Base-by-base conservation (phyloP, 805 yeast species). In the Pichia cephalocereana region DNA sequence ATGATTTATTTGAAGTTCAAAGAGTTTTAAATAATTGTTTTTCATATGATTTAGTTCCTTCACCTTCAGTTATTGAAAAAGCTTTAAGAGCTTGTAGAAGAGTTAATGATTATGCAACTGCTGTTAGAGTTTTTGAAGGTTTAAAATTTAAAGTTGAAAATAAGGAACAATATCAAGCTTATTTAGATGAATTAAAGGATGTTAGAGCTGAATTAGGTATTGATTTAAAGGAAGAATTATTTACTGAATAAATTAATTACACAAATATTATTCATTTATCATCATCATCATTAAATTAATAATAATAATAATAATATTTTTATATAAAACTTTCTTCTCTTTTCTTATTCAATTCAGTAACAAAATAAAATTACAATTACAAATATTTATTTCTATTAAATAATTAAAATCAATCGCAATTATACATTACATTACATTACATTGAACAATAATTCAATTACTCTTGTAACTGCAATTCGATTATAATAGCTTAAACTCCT, bases 1-100 rank as follows among this genome's bases (percentile, higher is more conserved):
- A 86, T 69, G 95, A 85, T 67, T 72, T 85, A 50, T 85, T 85
- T 58, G 95, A 85, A 73, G 91, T 85, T 51, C 89, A 82, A 70
- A 87, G 99, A 77, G 90, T 93, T 53, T 80, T 93, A 67, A 93
- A 95, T 82, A 93, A 93, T 76, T 89, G 95, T 71, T 93, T 93
- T 76, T 86, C 98, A 15, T 93, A 93, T 76, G 99, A 93, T 73
- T 80, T 93, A 70, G 99, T 93, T 49, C 99, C 99, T 58, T 91
- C 99, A 31, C 99, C 99, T 57, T 80, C 85, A 53, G 98, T 93
- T 54, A 78, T 93, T 64, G 96, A 87, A 72, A 86, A 85, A 72
- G 99, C 99, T 44, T 77, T 93, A 66, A 82, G 86, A 74, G 99
- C 99, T 43, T 90, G 97, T 61, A 90, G 99, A 82, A 87, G 98